Percentiles rank a stretch among this genome's conserved stretches.
Conservation (phyloP, 2,329 filamentous ascomycete species). For the Leptographium wingfieldii region DNA sequence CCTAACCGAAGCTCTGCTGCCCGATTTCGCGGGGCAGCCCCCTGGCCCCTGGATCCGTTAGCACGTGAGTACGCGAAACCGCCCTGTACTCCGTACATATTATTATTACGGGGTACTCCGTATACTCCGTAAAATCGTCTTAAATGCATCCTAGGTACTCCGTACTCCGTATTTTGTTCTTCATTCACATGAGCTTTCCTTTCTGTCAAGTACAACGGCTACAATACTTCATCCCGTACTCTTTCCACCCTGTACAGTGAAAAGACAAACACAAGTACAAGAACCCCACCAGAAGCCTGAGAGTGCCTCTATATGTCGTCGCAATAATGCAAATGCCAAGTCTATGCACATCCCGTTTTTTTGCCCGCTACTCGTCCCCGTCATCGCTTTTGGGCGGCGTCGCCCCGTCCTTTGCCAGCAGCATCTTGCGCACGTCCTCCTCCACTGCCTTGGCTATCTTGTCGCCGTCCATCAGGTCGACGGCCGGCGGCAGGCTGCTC, state of each 20-base stretch:
- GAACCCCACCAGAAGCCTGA: not conserved
- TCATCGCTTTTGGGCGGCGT: constrained; percentile 8
- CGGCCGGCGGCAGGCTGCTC: constrained; percentile 16
- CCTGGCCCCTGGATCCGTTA: not conserved
- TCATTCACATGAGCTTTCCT: no score
- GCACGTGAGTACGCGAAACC: not conserved
- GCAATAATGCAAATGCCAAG: no score
- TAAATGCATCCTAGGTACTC: no score
- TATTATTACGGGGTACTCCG: no score
- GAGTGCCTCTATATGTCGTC: no score
- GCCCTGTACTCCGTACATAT: not conserved
- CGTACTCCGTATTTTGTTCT: no score
- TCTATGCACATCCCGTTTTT: no score
- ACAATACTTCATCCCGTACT: no score
- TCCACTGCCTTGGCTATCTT: constrained; percentile 23
- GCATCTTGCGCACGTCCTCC: constrained; percentile 31
- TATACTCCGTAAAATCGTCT: no score
- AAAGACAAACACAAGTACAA: not conserved
- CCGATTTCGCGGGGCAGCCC: not conserved
- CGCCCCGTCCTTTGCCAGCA: constrained; percentile 13
- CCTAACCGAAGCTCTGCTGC: not conserved
- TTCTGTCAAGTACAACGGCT: no score
- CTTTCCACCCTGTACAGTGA: no score
- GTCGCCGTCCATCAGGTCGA: constrained; percentile 14
- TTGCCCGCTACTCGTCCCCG: not conserved